A percentile compares a stretch with the other conserved stretches of the same genome.
phyloP scores from a whole-genome alignment of 352 stramenopile species.

The Pelagophyceae sp. region DNA sequence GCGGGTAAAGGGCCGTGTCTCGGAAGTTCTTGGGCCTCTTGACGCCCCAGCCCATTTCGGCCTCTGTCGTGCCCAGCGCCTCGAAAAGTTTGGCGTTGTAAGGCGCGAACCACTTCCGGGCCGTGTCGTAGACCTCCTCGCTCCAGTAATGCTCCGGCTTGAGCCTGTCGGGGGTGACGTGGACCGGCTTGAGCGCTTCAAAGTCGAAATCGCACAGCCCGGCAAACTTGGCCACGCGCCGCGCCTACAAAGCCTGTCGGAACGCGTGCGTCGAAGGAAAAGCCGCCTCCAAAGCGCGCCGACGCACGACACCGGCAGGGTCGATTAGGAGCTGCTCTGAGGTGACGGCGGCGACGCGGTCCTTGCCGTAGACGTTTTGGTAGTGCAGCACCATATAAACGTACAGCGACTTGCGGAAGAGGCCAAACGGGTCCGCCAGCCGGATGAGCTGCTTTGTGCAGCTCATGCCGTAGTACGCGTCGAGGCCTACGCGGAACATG shows the following conservation, averaged over 20 bases:
- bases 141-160: background rate
- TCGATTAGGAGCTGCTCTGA: background rate
- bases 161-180: background rate
- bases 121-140: background rate
- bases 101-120: background rate
- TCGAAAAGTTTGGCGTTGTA: background rate
- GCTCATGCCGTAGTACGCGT: background rate
- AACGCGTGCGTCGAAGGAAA: too few relatives aligned
- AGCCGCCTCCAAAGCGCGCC: too few relatives aligned
- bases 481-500: background rate
- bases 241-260: too few relatives aligned
- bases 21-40: background rate
- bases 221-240: background rate
- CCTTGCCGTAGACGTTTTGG: background rate
- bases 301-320: background rate
- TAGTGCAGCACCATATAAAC: conserved; percentile 7
- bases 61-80: background rate
- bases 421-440: background rate
- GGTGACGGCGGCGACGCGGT: background rate
- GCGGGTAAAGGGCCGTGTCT: too few relatives aligned
- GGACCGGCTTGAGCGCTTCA: background rate
- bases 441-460: background rate
- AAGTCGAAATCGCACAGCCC: background rate
- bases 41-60: background rate
- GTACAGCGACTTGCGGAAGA: conserved; percentile 17